Base-by-base conservation (phyloP, 129 eudicot species). In the carrot (Daucus carota) region DNA sequence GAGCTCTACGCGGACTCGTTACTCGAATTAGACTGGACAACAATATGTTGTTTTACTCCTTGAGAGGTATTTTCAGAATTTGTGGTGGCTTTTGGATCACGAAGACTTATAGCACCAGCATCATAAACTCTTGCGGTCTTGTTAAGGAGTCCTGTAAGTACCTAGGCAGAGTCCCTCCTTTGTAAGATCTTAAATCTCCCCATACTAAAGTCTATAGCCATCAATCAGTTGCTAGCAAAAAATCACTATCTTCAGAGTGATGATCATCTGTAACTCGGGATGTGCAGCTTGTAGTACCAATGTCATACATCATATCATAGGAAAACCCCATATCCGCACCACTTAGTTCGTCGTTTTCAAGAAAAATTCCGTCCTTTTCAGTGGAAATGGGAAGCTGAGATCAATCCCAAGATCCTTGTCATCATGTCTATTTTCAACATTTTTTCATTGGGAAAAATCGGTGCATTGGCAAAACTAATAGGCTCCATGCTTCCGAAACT, bases 91-190 rank as follows among this genome's bases (percentile, higher is more conserved):
- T 91, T 96, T 29, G 97, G 89, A 0, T 93, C 98, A 38, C 97
- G 92, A 15, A 94, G 85, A 48, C 87, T 89, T 36, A 94, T 89
- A 7, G 99, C 99, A 16, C 96, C 97, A 78, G 85, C 89, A 77
- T 94, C 99, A 78, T 94, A 91, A 44, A 91, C 97, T 97, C 85
- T 85, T 10, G 99, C 99, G 4, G 98, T 97, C 73, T 93, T 96
- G n/a, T 69, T 90, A 96, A 0, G 98, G 97, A 0, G 98, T 93
- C 20, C 87, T 90, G 46, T 91, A 94, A 20, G 99, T 94, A 0
- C 99, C 99, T 81, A n/a, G n/a, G n/a, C n/a, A n/a, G n/a, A n/a
- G n/a, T n/a, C n/a, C n/a, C n/a, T n/a, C n/a, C n/a, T n/a, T n/a
- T n/a, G n/a, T n/a, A n/a, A n/a, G n/a, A n/a, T n/a, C n/a, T n/a